Base-by-base conservation (phyloP, 331 rosid species). In the Arachis monticola region DNA sequence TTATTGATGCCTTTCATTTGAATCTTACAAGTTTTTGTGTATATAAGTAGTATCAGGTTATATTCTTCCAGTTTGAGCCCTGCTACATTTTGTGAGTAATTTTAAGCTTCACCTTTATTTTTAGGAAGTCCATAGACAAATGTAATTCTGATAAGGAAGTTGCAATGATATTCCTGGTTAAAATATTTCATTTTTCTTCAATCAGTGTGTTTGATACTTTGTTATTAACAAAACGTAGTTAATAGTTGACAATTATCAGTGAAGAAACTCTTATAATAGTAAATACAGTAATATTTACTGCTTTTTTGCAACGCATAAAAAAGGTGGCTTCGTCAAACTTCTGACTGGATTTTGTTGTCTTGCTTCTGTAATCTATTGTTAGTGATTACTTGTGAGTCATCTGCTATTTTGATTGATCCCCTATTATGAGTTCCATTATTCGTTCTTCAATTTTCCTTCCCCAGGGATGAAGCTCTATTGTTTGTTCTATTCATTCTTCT, bases 331-430 rank as follows among this genome's bases (percentile, higher is more conserved):
- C 73, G 32, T 53, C 59, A 52, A 32, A 30, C 55, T 71, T 64
- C 53, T 62, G 71, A 31, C 72, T 70, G 75, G 60, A 63, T 27
- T 72, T 30, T 32, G 44, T 61, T 69, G 67, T 65, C n/a, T 65
- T 53, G 44, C 22, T 46, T 62, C 45, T 41, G 41, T 50, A 62
- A 48, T 64, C 11, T 48, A 12, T 41, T 48, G 3, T 51, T 52
- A 22, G 1, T 22, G 27, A 22, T 22, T 64, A 22, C 2, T 66
- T 56, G 59, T 45, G 2, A 72, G 45, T 66, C 72, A 46, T 60
- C 64, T 45, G 30, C 62, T 77, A 60, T 5, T 60, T 63, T 57
- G 59, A 66, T 53, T 55, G 75, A 32, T 83, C 62, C 77, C 65
- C 48, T 44, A 47, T 70, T 45, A 10, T 70, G 40, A 53, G 79